Conservation (phyloP, 352 stramenopile species). For the Phytophthora pini region DNA sequence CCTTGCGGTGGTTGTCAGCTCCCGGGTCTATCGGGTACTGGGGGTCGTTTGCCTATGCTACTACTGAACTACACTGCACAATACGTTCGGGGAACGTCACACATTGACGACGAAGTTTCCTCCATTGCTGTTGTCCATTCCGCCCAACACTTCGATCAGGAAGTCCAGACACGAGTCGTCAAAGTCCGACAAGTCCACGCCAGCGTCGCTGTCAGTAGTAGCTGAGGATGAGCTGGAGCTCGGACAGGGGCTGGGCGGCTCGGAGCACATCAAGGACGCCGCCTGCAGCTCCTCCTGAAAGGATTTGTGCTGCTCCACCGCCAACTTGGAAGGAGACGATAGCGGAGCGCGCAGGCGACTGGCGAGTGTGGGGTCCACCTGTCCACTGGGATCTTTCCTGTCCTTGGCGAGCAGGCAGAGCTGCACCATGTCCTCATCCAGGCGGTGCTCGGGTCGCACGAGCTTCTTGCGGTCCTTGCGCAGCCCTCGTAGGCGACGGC, state of each 20-base stretch:
- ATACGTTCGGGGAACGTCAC: constrained; percentile 8
- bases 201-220: constrained; percentile 22
- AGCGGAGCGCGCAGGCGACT: constrained; percentile 29
- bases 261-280: neutral
- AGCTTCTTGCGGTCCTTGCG: constrained; percentile 55
- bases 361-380: constrained; percentile 25
- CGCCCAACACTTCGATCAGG: constrained; percentile 46
- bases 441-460: constrained; percentile 42
- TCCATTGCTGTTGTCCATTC: constrained; percentile 10
- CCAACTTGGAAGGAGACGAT: constrained; percentile 35
- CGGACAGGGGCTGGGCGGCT: constrained; percentile 19
- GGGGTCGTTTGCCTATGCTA: constrained; percentile 8
- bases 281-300: constrained; percentile 33
- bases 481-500: constrained; percentile 43
- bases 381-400: constrained; percentile 25
- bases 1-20: constrained; percentile 5
- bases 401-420: constrained; percentile 42
- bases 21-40: constrained; percentile 21
- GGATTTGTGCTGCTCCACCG: constrained; percentile 2
- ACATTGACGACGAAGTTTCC: constrained; percentile 29
- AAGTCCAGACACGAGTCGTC: constrained; percentile 52
- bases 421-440: constrained; percentile 52
- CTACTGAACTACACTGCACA: constrained; percentile 18
- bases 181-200: constrained; percentile 44
- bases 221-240: constrained; percentile 16